Conservation (phyloP, 345 rosid species). For the Triadica sebifera region DNA sequence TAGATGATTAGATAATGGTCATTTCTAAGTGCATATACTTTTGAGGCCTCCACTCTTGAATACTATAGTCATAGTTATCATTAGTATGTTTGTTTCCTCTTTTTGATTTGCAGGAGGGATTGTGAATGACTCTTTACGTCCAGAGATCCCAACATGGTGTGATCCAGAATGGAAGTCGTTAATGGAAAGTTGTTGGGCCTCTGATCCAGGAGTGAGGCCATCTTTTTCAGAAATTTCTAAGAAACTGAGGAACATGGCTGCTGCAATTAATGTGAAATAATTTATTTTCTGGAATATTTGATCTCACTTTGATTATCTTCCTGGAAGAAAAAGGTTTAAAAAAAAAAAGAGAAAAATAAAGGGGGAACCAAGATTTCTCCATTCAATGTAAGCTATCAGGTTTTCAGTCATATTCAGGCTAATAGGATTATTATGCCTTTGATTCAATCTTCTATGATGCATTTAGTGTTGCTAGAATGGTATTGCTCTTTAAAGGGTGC, state of each 20-base stretch:
- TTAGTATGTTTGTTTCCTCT: background rate
- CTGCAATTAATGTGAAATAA: slow-evolving; percentile 84
- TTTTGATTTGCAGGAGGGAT: slow-evolving; percentile 67
- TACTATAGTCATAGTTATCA: background rate
- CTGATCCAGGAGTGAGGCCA: slow-evolving; percentile 89
- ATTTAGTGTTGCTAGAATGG: slow-evolving; percentile 22
- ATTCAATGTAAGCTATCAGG: slow-evolving; percentile 20
- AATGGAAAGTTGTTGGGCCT: slow-evolving; percentile 91
- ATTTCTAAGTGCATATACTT: background rate
- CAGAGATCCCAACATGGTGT: slow-evolving; percentile 91
- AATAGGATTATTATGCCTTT: slow-evolving; percentile 31
- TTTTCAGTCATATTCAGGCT: slow-evolving; percentile 27
- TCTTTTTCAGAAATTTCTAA: slow-evolving; percentile 85
- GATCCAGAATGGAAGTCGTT: slow-evolving; percentile 96
- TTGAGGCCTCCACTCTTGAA: background rate
- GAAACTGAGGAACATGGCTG: slow-evolving; percentile 94
- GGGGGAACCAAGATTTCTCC: slow-evolving; percentile 9
- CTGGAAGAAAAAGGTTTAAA: slow-evolving; percentile 16
- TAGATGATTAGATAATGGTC: background rate
- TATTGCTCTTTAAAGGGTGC: slow-evolving; percentile 19
- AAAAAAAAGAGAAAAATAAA: slow-evolving; percentile 15
- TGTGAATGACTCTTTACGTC: slow-evolving; percentile 88
- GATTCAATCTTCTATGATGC: slow-evolving; percentile 18
- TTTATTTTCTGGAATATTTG: slow-evolving; percentile 6
- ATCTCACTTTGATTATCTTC: slow-evolving; percentile 19